phyloP scores from a whole-genome alignment of 305 asterid species.

The Plantago coronopus region DNA sequence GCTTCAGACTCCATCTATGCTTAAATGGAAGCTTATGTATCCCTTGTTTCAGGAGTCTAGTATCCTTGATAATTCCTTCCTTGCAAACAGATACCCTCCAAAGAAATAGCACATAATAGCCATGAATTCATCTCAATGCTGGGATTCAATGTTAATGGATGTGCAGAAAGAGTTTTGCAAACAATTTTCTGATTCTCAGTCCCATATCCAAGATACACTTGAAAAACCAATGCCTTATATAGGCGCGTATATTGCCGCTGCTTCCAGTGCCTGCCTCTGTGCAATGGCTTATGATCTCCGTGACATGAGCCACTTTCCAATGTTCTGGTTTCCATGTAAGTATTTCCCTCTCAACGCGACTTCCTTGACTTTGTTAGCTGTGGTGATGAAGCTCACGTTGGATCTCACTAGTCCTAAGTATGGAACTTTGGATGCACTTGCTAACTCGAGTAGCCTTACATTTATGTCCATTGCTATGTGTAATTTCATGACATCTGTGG shows the following conservation, averaged over 20 bases:
- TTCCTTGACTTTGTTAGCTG: conserved; percentile 48
- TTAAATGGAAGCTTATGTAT: too few species aligned
- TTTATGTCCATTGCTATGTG: conserved; percentile 28
- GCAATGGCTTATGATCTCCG: conserved; percentile 67
- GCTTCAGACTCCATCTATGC: too few species aligned
- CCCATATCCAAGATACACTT: not conserved
- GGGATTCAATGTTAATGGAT: too few species aligned
- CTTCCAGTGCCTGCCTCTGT: conserved; percentile 37
- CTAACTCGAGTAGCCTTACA: conserved; percentile 23
- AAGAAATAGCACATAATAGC: too few species aligned
- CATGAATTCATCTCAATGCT: too few species aligned
- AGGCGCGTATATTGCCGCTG: conserved; percentile 47
- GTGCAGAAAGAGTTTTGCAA: too few species aligned
- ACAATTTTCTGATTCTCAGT: too few species aligned
- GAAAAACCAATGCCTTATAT: conserved; percentile 49
- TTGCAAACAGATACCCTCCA: too few species aligned
- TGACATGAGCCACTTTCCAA: conserved; percentile 36
- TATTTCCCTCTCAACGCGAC: conserved; percentile 58
- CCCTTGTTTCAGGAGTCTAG: too few species aligned
- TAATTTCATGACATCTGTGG: conserved; percentile 29
- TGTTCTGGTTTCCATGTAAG: conserved; percentile 47
- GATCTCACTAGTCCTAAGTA: conserved; percentile 50
- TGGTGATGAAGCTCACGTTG: conserved; percentile 54
- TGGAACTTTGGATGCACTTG: conserved; percentile 32
- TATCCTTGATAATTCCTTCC: too few species aligned